Percentiles rank a stretch among this genome's conserved stretches.
Evolutionary conservation across 805 yeast genomes (phyloP).

Genomic region (Pichia cabralensis): DNA sequence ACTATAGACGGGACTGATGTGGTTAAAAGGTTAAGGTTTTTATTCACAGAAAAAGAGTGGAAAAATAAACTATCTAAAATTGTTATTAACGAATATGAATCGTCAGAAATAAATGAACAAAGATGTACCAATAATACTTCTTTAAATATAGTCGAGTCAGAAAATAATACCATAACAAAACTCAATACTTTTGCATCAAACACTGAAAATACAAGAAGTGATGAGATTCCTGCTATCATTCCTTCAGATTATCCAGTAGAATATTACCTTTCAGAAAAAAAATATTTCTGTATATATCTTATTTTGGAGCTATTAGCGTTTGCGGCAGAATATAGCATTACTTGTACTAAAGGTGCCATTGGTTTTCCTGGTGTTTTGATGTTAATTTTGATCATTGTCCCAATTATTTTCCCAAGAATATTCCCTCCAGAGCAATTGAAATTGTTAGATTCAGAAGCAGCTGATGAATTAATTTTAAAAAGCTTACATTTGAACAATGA

Average conservation of each 20-base stretch:
- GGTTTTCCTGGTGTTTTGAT: slow-evolving; percentile 87
- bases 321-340: slow-evolving; percentile 74
- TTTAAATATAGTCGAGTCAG: no score
- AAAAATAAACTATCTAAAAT: slow-evolving; percentile 4
- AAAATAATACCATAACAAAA: no score
- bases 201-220: no score
- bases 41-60: slow-evolving; percentile 48
- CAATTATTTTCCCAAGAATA: slow-evolving; percentile 50
- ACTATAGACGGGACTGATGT: slow-evolving; percentile 65
- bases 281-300: slow-evolving; percentile 48
- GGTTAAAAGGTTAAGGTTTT: slow-evolving; percentile 47
- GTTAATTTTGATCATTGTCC: slow-evolving; percentile 50
- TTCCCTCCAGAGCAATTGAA: slow-evolving; percentile 54
- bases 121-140: no score
- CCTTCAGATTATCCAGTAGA: slow-evolving; percentile 8
- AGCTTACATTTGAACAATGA: slow-evolving; percentile 17
- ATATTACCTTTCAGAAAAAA: slow-evolving; percentile 13
- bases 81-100: slow-evolving; percentile 1
- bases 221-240: neutral
- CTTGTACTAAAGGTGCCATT: slow-evolving; percentile 82
- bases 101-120: neutral
- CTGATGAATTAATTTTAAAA: slow-evolving; percentile 23
- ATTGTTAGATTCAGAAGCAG: slow-evolving; percentile 44
- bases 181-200: no score
- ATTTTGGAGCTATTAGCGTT: slow-evolving; percentile 55